Base-by-base conservation (phyloP, 2,329 filamentous ascomycete species). In the Fusarium virguliforme region DNA sequence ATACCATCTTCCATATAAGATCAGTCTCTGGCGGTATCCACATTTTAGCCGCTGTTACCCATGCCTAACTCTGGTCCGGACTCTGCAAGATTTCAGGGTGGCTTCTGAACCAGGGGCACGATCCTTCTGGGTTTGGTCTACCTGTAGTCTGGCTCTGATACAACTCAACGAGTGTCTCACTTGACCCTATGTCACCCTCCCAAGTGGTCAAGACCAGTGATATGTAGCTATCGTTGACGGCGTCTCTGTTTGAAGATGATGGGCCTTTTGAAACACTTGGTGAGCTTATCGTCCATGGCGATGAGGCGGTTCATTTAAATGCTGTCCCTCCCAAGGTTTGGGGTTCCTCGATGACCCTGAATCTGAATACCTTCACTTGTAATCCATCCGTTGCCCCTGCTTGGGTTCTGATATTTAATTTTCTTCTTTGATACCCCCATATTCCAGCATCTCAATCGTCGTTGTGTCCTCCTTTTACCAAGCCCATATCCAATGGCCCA, bases 401-500 rank as follows among this genome's bases (percentile, higher is more conserved):
- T 30, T 30, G 26, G 43, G 43, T 28, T 5, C 3, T 50, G 15
- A 8, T 4, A 30, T 12, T 18, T 30, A 8, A 1, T 1, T 28
- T 48, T 3, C 13, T 18, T 30, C 8, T 8, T n/a, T 2, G 4
- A 18, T 10, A 12, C 26, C 15, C 5, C 18, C n/a, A 6, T 15
- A 24, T 50, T 30, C 28, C 15, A 15, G 43, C 28, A 12, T 30
- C 26, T 15, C 26, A 18, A 30, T 26, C 5, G 15, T 4, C 18
- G 24, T 46, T 15, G 7, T 32, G 22, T 37, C 8, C 10, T 18
- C n/a, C 1, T 41, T 13, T 22, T 13, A 1, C 8, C 10, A n/a
- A 7, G 38, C 2, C 40, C 8, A 10, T 30, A 8, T 13, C 32
- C 6, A 54, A 76, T 76, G 74, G 72, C 74, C 10, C 72, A 74